Conservation (phyloP, 2,329 filamentous ascomycete species). For the Talaromyces albobiverticillius region DNA sequence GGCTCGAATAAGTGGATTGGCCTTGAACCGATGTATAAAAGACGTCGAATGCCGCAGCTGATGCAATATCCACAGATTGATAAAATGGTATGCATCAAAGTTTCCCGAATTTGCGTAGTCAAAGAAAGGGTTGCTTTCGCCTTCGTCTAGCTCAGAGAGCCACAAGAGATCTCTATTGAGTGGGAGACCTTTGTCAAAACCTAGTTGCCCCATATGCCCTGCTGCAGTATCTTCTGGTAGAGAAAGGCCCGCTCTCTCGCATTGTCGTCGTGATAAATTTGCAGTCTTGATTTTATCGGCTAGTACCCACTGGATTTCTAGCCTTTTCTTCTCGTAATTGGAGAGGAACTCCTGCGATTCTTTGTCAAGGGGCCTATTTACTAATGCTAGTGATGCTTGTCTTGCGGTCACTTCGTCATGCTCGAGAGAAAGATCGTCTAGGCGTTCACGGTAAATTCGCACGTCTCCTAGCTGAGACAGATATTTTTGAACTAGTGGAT, state of each 20-base stretch:
- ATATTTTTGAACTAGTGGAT: constrained; percentile 21
- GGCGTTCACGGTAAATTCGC: constrained; percentile 22
- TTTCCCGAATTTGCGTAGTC: constrained; percentile 15
- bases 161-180: constrained; percentile 20
- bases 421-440: constrained; percentile 21
- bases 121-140: constrained; percentile 20
- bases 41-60: constrained; percentile 28
- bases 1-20: constrained; percentile 18
- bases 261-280: constrained; percentile 19
- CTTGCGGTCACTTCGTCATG: constrained; percentile 14
- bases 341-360: constrained; percentile 23
- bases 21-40: constrained; percentile 24
- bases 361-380: constrained; percentile 19
- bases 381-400: constrained; percentile 16
- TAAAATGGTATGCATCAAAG: constrained; percentile 21
- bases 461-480: constrained; percentile 22
- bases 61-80: constrained; percentile 32
- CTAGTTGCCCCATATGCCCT: not conserved
- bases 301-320: constrained; percentile 22
- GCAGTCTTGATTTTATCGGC: constrained; percentile 19
- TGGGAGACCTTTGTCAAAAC: not conserved
- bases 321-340: constrained; percentile 21
- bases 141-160: constrained; percentile 18
- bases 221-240: not conserved
- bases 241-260: constrained; percentile 8